Evolutionary conservation across 73 alveolate species (phyloP).

Genomic region (Loxodes magnus): DNA sequence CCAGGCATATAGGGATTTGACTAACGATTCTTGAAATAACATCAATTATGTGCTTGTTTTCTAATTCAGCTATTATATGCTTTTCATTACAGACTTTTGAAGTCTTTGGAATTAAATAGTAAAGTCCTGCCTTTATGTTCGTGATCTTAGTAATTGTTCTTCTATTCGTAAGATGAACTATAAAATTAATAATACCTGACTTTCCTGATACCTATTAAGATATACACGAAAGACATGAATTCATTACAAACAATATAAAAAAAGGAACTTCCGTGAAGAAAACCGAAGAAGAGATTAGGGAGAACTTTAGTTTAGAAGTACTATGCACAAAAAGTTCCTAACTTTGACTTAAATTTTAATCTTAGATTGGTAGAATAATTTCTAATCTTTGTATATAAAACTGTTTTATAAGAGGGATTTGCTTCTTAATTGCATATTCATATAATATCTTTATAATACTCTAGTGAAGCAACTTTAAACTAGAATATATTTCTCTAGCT

Average conservation of each 20-base stretch:
- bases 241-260: constrained; percentile 1
- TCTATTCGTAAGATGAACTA: background rate
- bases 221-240: constrained; percentile 1
- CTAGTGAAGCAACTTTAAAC: too few species aligned
- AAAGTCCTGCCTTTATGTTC: background rate
- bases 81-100: constrained; percentile 1
- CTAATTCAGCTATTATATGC: constrained; percentile 31
- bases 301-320: too few species aligned
- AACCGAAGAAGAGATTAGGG: too few species aligned
- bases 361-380: too few species aligned
- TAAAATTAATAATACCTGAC: constrained; percentile 1
- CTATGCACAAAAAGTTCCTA: too few species aligned
- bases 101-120: background rate
- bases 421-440: too few species aligned
- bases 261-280: too few species aligned
- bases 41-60: constrained; percentile 17
- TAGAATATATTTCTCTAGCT: too few species aligned
- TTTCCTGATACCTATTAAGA: background rate
- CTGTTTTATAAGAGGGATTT: too few species aligned
- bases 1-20: constrained; percentile 39
- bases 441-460: too few species aligned
- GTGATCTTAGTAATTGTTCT: background rate
- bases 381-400: too few species aligned
- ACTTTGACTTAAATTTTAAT: too few species aligned
- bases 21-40: constrained; percentile 16